These are phyloP conservation scores for Monosporascus sp. DNA, from an alignment of 2,329 filamentous ascomycete genomes.

Conservation along the genomic window DNA sequence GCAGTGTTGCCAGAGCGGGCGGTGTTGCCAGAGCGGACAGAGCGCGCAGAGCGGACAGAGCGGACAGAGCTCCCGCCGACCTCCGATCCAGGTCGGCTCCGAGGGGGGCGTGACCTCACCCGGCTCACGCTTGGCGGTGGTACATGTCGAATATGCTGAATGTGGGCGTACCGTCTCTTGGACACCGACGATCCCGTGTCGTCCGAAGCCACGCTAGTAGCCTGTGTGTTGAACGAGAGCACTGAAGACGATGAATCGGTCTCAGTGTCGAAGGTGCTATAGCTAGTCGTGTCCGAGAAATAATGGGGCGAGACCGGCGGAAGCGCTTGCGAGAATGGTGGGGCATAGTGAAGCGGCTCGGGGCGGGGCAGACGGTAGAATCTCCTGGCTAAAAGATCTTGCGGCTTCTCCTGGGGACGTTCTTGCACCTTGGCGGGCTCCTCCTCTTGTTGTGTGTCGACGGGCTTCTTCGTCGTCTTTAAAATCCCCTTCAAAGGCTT, in stretches of 20 bases:
- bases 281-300: constrained; percentile 21
- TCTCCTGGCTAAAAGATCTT: constrained; percentile 23
- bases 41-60: neutral
- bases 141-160: constrained; percentile 25
- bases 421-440: neutral
- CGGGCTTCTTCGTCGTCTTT: neutral
- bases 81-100: constrained; percentile 17
- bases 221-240: constrained; percentile 32
- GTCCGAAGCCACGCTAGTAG: constrained; percentile 32
- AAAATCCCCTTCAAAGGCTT: neutral
- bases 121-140: constrained; percentile 15
- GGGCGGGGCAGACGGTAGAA: constrained; percentile 23
- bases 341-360: constrained; percentile 11
- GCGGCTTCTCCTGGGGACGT: constrained; percentile 3
- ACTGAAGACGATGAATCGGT: constrained; percentile 32
- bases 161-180: constrained; percentile 16
- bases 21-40: no score
- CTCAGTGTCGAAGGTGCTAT: constrained; percentile 24
- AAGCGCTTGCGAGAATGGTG: constrained; percentile 3
- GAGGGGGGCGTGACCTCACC: constrained; percentile 18
- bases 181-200: constrained; percentile 13
- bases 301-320: constrained; percentile 22
- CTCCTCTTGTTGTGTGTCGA: neutral
- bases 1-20: no score
- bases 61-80: constrained; percentile 19